Evolutionary conservation across 192 early-diverging fungal species (phyloP), one percentile per base, ranked within the genome.

Genomic region (Rhizoclosmatium sp.): DNA sequence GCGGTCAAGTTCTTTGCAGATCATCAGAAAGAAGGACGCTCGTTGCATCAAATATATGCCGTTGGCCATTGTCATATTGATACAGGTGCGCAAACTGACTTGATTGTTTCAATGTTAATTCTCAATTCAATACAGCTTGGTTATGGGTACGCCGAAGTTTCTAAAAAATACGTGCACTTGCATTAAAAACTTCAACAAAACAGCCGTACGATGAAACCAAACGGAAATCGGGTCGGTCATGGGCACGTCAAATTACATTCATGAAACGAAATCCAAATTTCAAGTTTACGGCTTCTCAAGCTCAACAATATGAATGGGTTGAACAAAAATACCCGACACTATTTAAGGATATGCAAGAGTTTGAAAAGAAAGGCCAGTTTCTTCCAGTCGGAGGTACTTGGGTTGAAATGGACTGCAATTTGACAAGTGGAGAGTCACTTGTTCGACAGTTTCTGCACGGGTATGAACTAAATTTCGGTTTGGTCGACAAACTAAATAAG

Each of bases 331-430:
- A 99, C 81, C 96, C 97, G 16, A 79, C 81, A 21, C 85, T 99
- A 39, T 98, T 96, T 60, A 80, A 89, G 56, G 87, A 91, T 60
- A 89, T 99, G 7, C 85, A 93, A 80, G 87, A 88, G 4, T 91
- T 92, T 71, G 85, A 86, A 71, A 88, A 91, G 71, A 78, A 78
- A 1, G 95, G 94, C 0, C 91, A 93, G 81, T 99, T 99, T 79
- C 88, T 97, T 56, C 95, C 95, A 4, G 96, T 97, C 66, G 98
- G 98, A 40, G 94, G 93, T 1, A 95, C 96, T 39, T 98, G 96
- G 97, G 90, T 98, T 10, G 98, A 99, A 82, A 99, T 98, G 96
- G 98, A 99, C 84, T 94, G 93, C 85, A 99, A 99, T 85, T 83
- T 99, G 49, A 97, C 98, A 3, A 93, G 93, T 46, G 98, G 98